These are phyloP conservation scores for Cicer cuneatum DNA, from an alignment of 306 rosid species.

Conservation along the genomic window DNA sequence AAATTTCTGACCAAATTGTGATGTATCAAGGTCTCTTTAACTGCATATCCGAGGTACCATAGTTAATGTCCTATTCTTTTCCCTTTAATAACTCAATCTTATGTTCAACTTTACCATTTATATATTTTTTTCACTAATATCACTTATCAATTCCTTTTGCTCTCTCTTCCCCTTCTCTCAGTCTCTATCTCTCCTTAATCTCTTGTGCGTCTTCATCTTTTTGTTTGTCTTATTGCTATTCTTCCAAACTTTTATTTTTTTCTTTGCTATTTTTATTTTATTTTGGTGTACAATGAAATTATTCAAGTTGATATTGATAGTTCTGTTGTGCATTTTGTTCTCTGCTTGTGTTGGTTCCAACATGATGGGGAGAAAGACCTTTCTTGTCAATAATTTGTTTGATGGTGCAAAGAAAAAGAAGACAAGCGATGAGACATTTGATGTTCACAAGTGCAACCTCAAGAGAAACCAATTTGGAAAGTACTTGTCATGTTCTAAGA, in stretches of 20 bases:
- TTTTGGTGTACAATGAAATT: conserved; percentile 45
- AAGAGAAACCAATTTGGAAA: conserved; percentile 33
- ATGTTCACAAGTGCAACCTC: conserved; percentile 41
- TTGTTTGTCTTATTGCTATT: neutral
- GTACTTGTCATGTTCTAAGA: conserved; percentile 47
- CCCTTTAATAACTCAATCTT: conserved; percentile 39
- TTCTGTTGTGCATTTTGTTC: conserved; percentile 52
- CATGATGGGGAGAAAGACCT: conserved; percentile 45
- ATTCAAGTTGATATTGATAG: conserved; percentile 42
- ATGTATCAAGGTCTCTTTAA: conserved; percentile 57
- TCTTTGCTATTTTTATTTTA: neutral
- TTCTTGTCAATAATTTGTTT: conserved; percentile 16
- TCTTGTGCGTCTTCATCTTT: neutral
- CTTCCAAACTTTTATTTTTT: neutral
- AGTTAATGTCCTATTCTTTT: conserved; percentile 54
- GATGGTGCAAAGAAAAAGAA: conserved; percentile 36
- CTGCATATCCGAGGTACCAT: conserved; percentile 63
- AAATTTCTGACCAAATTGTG: conserved; percentile 53
- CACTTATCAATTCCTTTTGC: conserved; percentile 64
- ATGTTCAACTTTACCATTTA: conserved; percentile 19
- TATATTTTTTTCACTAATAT: conserved; percentile 28
- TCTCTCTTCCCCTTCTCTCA: conserved; percentile 22
- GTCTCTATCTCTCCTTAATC: conserved; percentile 13
- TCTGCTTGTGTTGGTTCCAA: conserved; percentile 43
- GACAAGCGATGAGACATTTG: conserved; percentile 3